Conservation (phyloP, 2,329 filamentous ascomycete genomes). For the Sphaerulina vaccinii region DNA sequence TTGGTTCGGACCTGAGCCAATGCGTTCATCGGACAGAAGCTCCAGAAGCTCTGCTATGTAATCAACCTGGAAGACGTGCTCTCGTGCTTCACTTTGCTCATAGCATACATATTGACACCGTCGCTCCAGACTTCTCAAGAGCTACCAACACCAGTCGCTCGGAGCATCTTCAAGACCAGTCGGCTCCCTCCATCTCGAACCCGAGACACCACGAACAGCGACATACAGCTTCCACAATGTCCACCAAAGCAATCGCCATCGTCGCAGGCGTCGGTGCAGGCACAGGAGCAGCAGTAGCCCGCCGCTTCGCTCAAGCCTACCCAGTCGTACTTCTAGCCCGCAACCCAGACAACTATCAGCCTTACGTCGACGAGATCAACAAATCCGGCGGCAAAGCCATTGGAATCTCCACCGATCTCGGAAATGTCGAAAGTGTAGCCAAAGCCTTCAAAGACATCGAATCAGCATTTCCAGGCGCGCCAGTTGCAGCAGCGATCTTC, state of each 20-base stretch:
- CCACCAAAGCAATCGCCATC: constrained; percentile 58
- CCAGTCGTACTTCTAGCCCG: constrained; percentile 74
- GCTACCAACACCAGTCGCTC: too few relatives aligned
- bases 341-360: constrained; percentile 61
- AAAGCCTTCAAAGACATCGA: constrained; percentile 63
- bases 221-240: neutral
- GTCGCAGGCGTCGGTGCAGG: constrained; percentile 72
- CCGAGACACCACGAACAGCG: too few relatives aligned
- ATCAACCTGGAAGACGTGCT: neutral
- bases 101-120: too few relatives aligned
- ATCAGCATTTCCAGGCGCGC: constrained; percentile 54
- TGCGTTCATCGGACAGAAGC: neutral
- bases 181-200: too few relatives aligned
- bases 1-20: too few relatives aligned
- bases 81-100: too few relatives aligned
- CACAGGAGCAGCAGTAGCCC: constrained; percentile 62
- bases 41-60: neutral
- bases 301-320: constrained; percentile 63
- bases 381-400: constrained; percentile 65
- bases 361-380: constrained; percentile 69
- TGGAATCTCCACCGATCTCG: constrained; percentile 67
- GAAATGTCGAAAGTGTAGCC: constrained; percentile 55
- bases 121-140: too few relatives aligned
- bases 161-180: too few relatives aligned
- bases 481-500: constrained; percentile 57